phyloP scores from a whole-genome alignment of 202 grass and related monocot genomes.

The Musa balbisiana region DNA sequence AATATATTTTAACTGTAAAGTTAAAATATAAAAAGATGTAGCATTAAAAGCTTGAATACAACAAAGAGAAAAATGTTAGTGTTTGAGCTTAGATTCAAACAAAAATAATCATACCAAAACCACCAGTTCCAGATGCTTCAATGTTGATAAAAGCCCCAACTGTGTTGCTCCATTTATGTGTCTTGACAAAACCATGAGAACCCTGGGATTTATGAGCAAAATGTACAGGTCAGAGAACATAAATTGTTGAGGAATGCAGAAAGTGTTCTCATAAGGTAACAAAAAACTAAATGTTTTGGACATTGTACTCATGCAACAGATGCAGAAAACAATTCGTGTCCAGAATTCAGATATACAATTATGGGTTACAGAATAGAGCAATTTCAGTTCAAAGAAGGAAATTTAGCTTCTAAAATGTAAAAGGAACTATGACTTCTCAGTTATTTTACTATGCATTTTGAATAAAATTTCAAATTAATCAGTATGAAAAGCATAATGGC shows the following conservation, averaged over 20 bases:
- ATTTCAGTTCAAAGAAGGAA: not conserved
- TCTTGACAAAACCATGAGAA: slow-evolving; percentile 92
- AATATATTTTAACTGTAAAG: not conserved
- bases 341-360: slow-evolving; percentile 29
- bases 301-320: not conserved
- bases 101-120: slow-evolving; percentile 46
- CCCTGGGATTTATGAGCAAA: slow-evolving; percentile 37
- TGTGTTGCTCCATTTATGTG: slow-evolving; percentile 79
- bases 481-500: not conserved
- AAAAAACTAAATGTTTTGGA: too few relatives aligned
- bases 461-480: not conserved
- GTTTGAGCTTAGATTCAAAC: not conserved
- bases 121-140: slow-evolving; percentile 93
- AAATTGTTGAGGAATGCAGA: not conserved
- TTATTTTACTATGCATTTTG: not conserved
- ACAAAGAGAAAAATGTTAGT: not conserved
- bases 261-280: too few relatives aligned
- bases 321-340: slow-evolving; percentile 1
- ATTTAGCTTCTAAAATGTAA: not conserved
- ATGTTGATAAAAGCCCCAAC: slow-evolving; percentile 93
- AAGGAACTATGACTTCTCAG: not conserved
- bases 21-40: not conserved
- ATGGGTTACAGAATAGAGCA: not conserved
- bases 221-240: not conserved
- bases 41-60: not conserved